These are phyloP conservation scores for Toxoplasma gondii DNA, from an alignment of 169 alveolate species.

Conservation along the genomic window DNA sequence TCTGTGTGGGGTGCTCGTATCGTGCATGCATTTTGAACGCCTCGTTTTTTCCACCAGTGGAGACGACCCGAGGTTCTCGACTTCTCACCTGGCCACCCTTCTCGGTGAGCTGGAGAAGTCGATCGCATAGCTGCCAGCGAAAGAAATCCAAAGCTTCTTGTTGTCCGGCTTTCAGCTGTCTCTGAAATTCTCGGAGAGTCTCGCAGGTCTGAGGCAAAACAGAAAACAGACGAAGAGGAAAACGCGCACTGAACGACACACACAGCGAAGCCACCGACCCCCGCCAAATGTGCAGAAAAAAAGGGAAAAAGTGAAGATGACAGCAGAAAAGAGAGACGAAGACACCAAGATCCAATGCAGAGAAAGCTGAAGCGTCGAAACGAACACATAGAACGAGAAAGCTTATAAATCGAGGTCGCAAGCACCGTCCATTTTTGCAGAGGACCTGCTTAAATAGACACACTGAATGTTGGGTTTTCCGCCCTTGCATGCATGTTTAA, in stretches of 20 bases:
- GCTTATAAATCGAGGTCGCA: background rate
- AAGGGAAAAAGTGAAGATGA: background rate
- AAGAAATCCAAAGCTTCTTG: background rate
- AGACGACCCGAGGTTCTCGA: background rate
- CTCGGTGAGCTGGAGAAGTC: slow-evolving; percentile 37
- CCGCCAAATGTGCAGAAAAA: background rate
- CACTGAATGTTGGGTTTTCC: no score
- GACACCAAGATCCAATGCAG: no score
- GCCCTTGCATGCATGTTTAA: background rate
- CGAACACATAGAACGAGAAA: background rate
- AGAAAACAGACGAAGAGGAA: background rate
- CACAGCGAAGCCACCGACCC: background rate
- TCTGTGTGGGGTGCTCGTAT: no score
- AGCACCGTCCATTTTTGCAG: no score
- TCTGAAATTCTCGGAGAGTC: background rate
- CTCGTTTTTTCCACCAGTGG: no score
- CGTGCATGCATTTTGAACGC: background rate
- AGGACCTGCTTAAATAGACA: no score
- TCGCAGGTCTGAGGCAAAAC: slow-evolving; percentile 23
- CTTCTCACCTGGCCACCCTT: slow-evolving; percentile 32
- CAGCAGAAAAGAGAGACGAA: background rate
- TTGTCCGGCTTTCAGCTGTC: background rate
- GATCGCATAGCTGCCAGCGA: slow-evolving; percentile 6
- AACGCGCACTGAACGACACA: background rate
- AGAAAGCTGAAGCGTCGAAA: no score